Evolutionary conservation across 2,329 filamentous ascomycete genomes (phyloP).

Genomic region (Chaetomium globosum): DNA sequence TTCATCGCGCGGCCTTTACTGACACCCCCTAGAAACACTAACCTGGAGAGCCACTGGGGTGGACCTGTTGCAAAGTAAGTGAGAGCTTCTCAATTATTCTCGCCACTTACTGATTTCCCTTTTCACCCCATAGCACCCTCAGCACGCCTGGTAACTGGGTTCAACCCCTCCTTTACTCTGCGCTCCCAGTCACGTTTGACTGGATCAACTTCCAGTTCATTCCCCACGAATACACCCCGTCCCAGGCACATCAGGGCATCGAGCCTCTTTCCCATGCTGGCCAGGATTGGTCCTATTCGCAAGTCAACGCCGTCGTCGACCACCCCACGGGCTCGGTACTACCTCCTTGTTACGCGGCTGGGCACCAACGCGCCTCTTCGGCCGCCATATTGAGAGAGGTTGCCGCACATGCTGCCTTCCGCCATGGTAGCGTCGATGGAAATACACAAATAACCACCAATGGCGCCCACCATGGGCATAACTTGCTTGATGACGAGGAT

Average conservation of each 20-base stretch:
- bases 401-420: background rate
- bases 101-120: background rate
- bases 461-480: background rate
- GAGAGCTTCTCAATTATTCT: too few relatives aligned
- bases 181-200: background rate
- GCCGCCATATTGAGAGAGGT: background rate
- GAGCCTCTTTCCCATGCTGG: background rate
- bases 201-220: background rate
- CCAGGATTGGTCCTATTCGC: background rate
- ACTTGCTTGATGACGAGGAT: slow-evolving; percentile 2
- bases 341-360: background rate
- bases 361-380: slow-evolving; percentile 2
- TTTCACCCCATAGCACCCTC: background rate
- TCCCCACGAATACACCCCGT: background rate
- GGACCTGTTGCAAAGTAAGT: background rate
- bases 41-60: background rate
- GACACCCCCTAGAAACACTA: background rate
- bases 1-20: background rate
- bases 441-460: background rate
- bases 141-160: background rate
- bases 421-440: background rate
- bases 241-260: background rate
- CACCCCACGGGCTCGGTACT: too few relatives aligned
- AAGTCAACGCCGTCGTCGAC: background rate
- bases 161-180: background rate